phyloP scores from a whole-genome alignment of 805 yeast genomes.

The Kazachstania bromeliacearum region DNA sequence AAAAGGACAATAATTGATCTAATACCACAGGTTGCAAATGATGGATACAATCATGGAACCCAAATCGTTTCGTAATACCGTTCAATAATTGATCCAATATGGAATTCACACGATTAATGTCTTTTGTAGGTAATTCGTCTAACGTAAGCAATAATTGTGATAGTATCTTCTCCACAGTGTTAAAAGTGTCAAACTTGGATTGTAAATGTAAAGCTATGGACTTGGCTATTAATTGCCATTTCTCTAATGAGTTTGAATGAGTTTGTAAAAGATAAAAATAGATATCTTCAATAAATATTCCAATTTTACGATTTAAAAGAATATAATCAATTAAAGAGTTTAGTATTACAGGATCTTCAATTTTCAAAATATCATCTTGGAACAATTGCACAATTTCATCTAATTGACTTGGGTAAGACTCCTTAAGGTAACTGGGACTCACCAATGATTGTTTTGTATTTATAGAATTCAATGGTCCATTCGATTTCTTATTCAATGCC shows the following conservation, averaged over 20 bases:
- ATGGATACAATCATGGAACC: conserved; percentile 6
- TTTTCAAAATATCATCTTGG: not conserved
- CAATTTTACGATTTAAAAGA: conserved; percentile 3
- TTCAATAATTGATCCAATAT: conserved; percentile 5
- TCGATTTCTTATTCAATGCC: not conserved
- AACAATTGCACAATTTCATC: conserved; percentile 4
- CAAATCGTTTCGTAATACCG: conserved; percentile 10
- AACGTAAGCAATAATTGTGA: not conserved
- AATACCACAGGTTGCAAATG: conserved; percentile 10
- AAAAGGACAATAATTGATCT: conserved; percentile 10
- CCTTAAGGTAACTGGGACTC: not conserved
- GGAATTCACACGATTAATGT: not conserved
- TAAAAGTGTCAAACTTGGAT: conserved; percentile 14
- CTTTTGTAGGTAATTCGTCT: not conserved
- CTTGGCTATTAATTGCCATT: conserved; percentile 10
- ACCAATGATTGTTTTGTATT: not conserved
- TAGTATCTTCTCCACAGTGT: conserved; percentile 13
- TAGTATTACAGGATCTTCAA: not conserved
- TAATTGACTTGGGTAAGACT: not conserved
- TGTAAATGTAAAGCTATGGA: conserved; percentile 14
- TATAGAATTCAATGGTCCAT: not conserved
- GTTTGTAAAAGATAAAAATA: conserved; percentile 20
- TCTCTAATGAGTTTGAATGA: conserved; percentile 9
- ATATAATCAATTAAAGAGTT: conserved; percentile 7
- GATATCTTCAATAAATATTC: conserved; percentile 31